Evolutionary conservation across 2,329 filamentous ascomycete genomes (phyloP).

Genomic region (Ophiostoma novo-ulmi): DNA sequence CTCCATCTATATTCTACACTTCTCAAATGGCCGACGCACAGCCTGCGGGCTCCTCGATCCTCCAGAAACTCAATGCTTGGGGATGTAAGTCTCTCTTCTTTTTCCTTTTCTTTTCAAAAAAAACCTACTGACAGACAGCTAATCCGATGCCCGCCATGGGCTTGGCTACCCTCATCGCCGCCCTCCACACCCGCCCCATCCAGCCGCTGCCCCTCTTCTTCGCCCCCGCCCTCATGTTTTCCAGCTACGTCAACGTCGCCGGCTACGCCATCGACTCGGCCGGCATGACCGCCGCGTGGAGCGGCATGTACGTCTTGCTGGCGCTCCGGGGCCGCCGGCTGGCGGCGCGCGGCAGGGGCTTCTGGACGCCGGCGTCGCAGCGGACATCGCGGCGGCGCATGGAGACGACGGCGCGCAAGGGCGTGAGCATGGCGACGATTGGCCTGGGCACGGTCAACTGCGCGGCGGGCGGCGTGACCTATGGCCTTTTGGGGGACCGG

Average conservation of each 20-base stretch:
- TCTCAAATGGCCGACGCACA: background rate
- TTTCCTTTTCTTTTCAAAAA: background rate
- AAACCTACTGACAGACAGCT: constrained; percentile 35
- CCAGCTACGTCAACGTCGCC: constrained; percentile 55
- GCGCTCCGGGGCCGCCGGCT: constrained; percentile 45
- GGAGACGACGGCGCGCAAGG: constrained; percentile 38
- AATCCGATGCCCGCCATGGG: constrained; percentile 51
- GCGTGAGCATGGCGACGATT: constrained; percentile 48
- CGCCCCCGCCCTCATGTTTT: constrained; percentile 50
- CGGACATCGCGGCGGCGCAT: constrained; percentile 38
- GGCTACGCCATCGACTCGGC: constrained; percentile 55
- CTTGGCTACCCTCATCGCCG: constrained; percentile 52
- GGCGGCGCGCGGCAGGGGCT: constrained; percentile 21
- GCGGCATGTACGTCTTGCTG: constrained; percentile 53
- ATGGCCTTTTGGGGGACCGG: constrained; percentile 45
- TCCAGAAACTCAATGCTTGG: constrained; percentile 29
- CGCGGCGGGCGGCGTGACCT: constrained; percentile 48
- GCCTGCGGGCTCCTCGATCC: constrained; percentile 18
- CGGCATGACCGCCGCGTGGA: constrained; percentile 52
- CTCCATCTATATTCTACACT: too few relatives aligned
- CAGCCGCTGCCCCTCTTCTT: constrained; percentile 48
- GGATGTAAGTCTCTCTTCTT: constrained; percentile 27
- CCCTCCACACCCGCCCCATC: constrained; percentile 52
- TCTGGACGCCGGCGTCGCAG: constrained; percentile 32
- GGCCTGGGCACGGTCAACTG: constrained; percentile 47